These are phyloP conservation scores for Gaeumannomyces sp. DNA, from an alignment of 2,329 filamentous ascomycete species.

Conservation along the genomic window DNA sequence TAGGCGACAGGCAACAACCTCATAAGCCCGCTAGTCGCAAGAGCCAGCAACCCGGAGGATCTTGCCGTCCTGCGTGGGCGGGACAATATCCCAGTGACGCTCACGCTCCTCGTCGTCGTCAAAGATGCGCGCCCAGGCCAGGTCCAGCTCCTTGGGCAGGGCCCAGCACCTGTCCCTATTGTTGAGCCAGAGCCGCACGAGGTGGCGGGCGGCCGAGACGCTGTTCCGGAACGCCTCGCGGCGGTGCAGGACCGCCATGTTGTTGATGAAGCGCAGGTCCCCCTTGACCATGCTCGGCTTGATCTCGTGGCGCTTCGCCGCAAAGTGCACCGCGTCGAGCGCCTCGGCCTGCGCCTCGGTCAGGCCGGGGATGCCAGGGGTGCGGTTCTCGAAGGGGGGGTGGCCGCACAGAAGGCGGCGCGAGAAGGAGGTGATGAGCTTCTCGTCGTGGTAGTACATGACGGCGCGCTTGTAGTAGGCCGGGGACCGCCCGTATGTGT, in stretches of 20 bases:
- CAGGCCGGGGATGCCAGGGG: neutral
- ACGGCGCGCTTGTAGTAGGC: neutral
- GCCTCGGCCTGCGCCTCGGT: constrained; percentile 6
- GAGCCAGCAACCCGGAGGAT: neutral
- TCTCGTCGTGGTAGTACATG: neutral
- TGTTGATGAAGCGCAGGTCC: constrained; percentile 6
- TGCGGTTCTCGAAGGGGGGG: neutral
- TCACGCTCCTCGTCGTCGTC: neutral
- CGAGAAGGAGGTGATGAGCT: constrained; percentile 41
- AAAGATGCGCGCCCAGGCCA: neutral
- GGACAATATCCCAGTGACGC: neutral
- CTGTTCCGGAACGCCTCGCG: neutral
- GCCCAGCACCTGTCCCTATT: neutral
- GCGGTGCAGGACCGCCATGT: constrained; percentile 2
- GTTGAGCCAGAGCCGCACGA: neutral
- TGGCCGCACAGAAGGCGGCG: constrained; percentile 29
- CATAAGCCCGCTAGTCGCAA: neutral
- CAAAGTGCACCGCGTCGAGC: constrained; percentile 5
- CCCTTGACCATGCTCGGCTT: neutral
- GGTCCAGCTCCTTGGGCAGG: neutral
- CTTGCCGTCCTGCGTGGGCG: neutral
- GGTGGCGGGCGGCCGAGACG: neutral
- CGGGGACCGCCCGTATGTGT: neutral
- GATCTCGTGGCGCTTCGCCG: neutral
- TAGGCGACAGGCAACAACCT: too few relatives aligned